Percentiles rank a stretch among this genome's conserved stretches.
phyloP scores from a whole-genome alignment of 2,329 filamentous ascomycete genomes.

The Fonsecaea nubica region DNA sequence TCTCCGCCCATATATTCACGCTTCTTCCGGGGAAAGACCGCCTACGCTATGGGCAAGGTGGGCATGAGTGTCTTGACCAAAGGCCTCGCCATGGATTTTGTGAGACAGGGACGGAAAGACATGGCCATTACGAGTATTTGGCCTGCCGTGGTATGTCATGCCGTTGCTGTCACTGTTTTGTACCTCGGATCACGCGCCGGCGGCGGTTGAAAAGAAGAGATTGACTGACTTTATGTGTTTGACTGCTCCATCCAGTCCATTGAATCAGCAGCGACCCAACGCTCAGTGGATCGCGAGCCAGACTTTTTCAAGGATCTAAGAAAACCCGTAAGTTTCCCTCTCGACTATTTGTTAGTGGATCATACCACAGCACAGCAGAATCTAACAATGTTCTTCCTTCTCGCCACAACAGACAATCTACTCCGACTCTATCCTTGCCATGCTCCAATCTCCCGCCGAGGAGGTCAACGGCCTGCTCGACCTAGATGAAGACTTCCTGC shows the following conservation, averaged over 20 bases:
- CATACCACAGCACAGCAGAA: background rate
- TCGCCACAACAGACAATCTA: constrained; percentile 65
- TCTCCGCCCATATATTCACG: constrained; percentile 84
- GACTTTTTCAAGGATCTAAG: constrained; percentile 65
- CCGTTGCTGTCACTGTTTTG: background rate
- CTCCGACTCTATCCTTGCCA: constrained; percentile 77
- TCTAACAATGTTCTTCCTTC: background rate
- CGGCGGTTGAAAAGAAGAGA: too few relatives aligned
- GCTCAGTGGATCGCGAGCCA: constrained; percentile 53
- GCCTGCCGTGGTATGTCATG: constrained; percentile 71
- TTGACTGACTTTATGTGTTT: background rate
- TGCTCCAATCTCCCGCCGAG: constrained; percentile 66
- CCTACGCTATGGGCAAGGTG: constrained; percentile 73
- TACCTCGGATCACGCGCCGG: too few relatives aligned
- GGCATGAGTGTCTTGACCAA: constrained; percentile 83
- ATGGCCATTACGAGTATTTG: constrained; percentile 85
- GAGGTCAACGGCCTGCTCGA: constrained; percentile 74
- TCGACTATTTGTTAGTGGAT: background rate
- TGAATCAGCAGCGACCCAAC: constrained; percentile 74
- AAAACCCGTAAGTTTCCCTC: constrained; percentile 56
- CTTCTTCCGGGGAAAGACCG: constrained; percentile 85
- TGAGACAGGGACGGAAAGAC: constrained; percentile 65
- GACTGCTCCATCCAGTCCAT: constrained; percentile 60
- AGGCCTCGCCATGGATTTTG: constrained; percentile 81
- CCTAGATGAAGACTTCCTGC: constrained; percentile 81